Evolutionary conservation across 805 yeast species (phyloP), one percentile per base, ranked within the genome.

Genomic region (Suhomyces sp.): DNA sequence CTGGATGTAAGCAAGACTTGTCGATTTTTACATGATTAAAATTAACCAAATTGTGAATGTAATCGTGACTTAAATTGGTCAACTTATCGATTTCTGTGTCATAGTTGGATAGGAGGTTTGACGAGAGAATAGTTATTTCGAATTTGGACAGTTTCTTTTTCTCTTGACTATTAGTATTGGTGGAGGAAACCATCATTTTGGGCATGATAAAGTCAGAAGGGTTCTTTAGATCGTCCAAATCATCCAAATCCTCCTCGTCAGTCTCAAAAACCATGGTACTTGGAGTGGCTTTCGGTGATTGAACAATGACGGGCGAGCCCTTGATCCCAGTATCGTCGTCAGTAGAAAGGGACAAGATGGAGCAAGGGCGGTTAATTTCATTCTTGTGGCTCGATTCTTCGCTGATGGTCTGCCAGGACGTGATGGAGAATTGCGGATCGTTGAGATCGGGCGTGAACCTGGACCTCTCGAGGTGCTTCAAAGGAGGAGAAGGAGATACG

Each of bases 181-280:
- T 29, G 17, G 48, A 29, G 0, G 69, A 60, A 4, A 69, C 61
- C 9, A 65, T 57, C 62, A 72, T 60, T 27, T 60, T 59, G 22
- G 79, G 79, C 79, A 74, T 74, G 10, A 73, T 69, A 59, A 74
- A 73, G 1, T 71, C 54, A 26, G 57, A 56, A 42, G 61, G 51
- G 26, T 56, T 50, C 13, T 48, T 45, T 9, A 48, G 45, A n/a
- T 54, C 64, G 35, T 35, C 46, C 44, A 55, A 47, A 38, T 58
- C 59, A 13, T 60, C 54, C n/a, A 47, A 31, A 17, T 63, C 67
- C 6, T 54, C 61, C 19, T 44, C 61, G 23, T 68, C 74, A 0
- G 77, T 72, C 48, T 74, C 78, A 55, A 73, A 73, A 5, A 73
- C 72, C 73, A 72, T 68, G 6, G 68, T 71, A n/a, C 59, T 56